A percentile compares a stretch with the other conserved stretches of the same genome.
Evolutionary conservation across 1,139 yeast species (phyloP).

Genomic region (Suhomyces coccinellae): DNA sequence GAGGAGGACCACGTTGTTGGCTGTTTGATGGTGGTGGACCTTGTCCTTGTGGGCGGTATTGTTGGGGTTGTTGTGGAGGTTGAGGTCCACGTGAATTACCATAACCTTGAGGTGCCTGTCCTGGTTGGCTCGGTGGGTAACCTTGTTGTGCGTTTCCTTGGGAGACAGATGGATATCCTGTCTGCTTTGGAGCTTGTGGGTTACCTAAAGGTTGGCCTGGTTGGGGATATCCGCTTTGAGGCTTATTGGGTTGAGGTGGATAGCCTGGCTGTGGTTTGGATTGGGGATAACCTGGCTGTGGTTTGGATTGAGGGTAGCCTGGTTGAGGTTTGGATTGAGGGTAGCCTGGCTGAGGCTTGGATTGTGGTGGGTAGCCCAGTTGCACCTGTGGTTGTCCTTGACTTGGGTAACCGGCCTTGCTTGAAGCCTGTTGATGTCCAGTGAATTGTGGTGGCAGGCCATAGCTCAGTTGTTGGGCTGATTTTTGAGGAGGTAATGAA

Average conservation of each 20-base stretch:
- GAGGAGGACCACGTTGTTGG: conserved; percentile 7
- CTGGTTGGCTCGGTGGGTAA: conserved; percentile 2
- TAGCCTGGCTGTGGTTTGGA: neutral
- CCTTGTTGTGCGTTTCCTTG: neutral
- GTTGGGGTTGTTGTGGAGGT: neutral
- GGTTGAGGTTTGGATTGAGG: conserved; percentile 1
- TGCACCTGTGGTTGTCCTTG: conserved; percentile 6
- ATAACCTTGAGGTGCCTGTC: neutral
- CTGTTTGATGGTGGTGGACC: conserved; percentile 9
- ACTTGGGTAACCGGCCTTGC: neutral
- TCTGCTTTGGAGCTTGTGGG: conserved; percentile 2
- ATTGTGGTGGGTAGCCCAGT: neutral
- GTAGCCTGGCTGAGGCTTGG: conserved; percentile 3
- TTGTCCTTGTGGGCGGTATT: neutral
- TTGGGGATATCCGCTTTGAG: neutral
- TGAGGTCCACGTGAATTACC: conserved; percentile 3
- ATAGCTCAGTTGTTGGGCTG: neutral
- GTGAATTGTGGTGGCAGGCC: conserved; percentile 4
- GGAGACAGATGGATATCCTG: neutral
- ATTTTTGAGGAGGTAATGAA: conserved; percentile 9
- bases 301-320: neutral
- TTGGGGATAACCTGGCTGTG: conserved; percentile 2
- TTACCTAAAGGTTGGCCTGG: conserved; percentile 1
- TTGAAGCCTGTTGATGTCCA: neutral
- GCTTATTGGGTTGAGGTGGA: conserved; percentile 4